Evolutionary conservation across 257 asterid species (phyloP), one percentile per base, ranked within the genome.

Genomic region (Gentiana macrophylla): DNA sequence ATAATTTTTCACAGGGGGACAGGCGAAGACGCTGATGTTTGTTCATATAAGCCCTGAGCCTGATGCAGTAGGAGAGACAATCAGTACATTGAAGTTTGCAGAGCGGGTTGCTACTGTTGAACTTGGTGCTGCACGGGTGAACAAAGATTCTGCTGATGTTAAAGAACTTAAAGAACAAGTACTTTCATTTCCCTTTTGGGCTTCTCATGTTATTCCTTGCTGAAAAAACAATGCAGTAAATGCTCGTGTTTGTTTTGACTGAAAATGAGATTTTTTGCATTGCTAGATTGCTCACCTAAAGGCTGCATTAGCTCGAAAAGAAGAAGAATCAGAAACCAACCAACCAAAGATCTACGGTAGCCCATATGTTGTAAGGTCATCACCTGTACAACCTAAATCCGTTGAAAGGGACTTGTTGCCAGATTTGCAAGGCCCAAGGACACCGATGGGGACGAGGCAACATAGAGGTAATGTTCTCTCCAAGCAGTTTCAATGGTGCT

Each of bases 21-120:
- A 92, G 64, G 99, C 99, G 34, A 92, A 92, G 74, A 92, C 99
- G 35, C 73, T 92, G 57, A 92, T 92, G 99, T 92, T 92, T 64
- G 94, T 92, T 68, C 97, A 92, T 68, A 80, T 86, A 74, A 88
- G 99, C 72, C 97, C 94, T 2, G 99, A 92, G 64, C 79, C 78
- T 56, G 99, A 88, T 61, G 94, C 97, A 6, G 44, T 76, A 58
- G 99, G 97, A 63, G 99, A 92, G 79, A 88, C 97, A 35, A 79
- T 92, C 57, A 88, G 97, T 62, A 92, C 99, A 10, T 93, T 92
- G 24, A 92, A 92, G 69, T 92, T 92, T 76, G 99, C 99, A 44
- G 99, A 92, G 81, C 95, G 97, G 12, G 99, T 92, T 12, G 86
- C 97, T 43, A 80, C 91, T 12, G 99, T 92, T 45, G 99, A 92